phyloP scores from a whole-genome alignment of 257 asterid genomes.

The Plectranthus barbatus region DNA sequence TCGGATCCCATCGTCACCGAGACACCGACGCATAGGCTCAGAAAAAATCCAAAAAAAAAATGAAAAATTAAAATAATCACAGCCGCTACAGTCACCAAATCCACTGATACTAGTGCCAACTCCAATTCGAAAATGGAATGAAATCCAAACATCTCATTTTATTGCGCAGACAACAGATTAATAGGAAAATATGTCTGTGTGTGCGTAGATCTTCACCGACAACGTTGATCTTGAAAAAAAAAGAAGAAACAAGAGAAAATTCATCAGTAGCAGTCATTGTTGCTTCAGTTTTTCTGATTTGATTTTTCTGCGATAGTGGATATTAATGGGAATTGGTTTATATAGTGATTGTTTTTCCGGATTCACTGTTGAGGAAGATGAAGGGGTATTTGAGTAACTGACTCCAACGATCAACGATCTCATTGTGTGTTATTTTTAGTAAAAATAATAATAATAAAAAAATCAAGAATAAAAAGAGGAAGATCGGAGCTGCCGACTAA shows the following conservation, averaged over 20 bases:
- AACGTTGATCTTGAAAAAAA: too few relatives aligned
- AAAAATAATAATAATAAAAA: background rate
- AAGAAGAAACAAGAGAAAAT: too few relatives aligned
- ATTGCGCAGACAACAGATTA: background rate
- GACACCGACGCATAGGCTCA: slow-evolving; percentile 11
- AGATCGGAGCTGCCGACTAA: slow-evolving; percentile 22
- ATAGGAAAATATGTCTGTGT: background rate
- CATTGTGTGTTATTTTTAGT: background rate
- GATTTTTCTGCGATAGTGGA: background rate
- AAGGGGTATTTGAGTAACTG: background rate
- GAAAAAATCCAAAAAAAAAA: too few relatives aligned
- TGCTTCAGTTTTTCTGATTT: background rate
- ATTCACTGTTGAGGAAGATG: background rate
- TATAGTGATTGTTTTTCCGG: background rate
- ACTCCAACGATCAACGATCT: background rate
- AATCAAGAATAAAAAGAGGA: background rate
- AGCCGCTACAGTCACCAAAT: slow-evolving; percentile 9
- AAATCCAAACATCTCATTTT: background rate
- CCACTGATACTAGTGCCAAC: background rate
- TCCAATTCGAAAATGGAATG: background rate
- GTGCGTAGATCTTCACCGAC: background rate
- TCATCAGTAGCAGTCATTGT: background rate
- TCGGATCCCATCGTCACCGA: slow-evolving; percentile 12
- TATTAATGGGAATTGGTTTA: background rate
- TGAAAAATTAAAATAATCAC: slow-evolving; percentile 11